Evolutionary conservation across 1,284 basidiomycete genomes (phyloP).

Genomic region (Moesziomyces sp.): DNA sequence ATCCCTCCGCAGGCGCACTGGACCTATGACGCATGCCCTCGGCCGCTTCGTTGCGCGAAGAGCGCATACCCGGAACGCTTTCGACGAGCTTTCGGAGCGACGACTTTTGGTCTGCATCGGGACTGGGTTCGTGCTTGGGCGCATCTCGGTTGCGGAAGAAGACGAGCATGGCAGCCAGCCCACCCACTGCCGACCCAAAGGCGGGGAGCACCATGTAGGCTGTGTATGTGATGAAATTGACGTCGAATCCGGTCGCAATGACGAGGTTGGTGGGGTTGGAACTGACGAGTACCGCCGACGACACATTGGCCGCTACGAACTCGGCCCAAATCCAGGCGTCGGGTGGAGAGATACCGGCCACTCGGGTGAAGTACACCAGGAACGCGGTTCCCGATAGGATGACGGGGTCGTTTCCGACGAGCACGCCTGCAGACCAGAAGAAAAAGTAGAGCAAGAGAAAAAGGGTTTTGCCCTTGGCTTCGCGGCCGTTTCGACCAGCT

Average conservation of each 20-base stretch:
- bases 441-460: conserved; percentile 83
- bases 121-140: conserved; percentile 2
- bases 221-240: conserved; percentile 63
- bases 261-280: conserved; percentile 69
- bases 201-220: conserved; percentile 64
- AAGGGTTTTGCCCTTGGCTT: conserved; percentile 71
- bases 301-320: conserved; percentile 82
- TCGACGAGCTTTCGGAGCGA: conserved; percentile 32
- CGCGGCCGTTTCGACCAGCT: conserved; percentile 43
- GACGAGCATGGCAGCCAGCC: conserved; percentile 49
- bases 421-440: conserved; percentile 80
- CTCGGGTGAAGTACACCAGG: conserved; percentile 83
- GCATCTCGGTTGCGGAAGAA: conserved; percentile 52
- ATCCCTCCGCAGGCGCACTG: conserved; percentile 4
- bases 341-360: conserved; percentile 74
- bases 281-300: conserved; percentile 68
- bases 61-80: conserved; percentile 31
- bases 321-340: conserved; percentile 78
- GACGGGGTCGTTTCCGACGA: conserved; percentile 81
- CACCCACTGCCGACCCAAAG: conserved; percentile 50
- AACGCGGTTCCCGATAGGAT: conserved; percentile 79
- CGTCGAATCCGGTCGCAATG: conserved; percentile 64
- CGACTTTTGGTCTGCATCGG: conserved; percentile 7
- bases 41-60: neutral
- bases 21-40: conserved; percentile 27